Percentiles rank a stretch among this genome's conserved stretches.
Evolutionary conservation across 139 green algal genomes (phyloP).

Genomic region (Coelastrella sp.): DNA sequence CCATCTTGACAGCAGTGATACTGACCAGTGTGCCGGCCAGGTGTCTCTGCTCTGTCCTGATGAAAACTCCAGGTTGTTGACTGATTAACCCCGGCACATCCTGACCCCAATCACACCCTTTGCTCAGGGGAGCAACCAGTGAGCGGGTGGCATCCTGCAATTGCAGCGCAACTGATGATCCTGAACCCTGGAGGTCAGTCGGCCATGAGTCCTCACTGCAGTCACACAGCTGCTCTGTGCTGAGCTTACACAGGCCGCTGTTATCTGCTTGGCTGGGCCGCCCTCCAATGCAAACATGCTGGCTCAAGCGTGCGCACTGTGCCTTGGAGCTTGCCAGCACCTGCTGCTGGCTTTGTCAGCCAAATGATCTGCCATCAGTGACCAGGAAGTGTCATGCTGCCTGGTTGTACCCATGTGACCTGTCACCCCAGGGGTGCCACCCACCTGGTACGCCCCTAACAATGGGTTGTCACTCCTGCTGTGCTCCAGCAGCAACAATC

Average conservation of each 20-base stretch:
- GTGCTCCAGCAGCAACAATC: constrained; percentile 79
- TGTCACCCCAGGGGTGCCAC: not conserved
- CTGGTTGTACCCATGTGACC: not conserved
- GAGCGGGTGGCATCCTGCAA: constrained; percentile 53
- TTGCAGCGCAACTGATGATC: not conserved
- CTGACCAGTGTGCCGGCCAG: constrained; percentile 58
- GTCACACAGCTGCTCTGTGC: not conserved
- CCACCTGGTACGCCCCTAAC: constrained; percentile 74
- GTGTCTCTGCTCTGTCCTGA: constrained; percentile 44
- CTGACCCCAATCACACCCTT: constrained; percentile 82
- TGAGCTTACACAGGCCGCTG: not conserved
- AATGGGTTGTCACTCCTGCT: constrained; percentile 58
- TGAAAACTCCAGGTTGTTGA: constrained; percentile 40
- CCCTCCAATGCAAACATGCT: too few species aligned
- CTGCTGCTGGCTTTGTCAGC: not conserved
- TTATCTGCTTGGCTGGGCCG: too few species aligned
- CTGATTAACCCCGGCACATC: constrained; percentile 56
- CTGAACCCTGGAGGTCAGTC: not conserved
- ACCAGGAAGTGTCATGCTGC: not conserved
- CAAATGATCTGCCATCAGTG: not conserved
- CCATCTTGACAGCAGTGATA: constrained; percentile 38
- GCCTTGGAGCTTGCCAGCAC: too few species aligned
- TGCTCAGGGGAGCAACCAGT: constrained; percentile 67
- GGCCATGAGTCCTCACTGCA: not conserved
- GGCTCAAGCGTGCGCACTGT: too few species aligned